Percentiles rank a stretch among this genome's conserved stretches.
These are phyloP conservation scores for Fusarium sacchari DNA, from an alignment of 2,329 filamentous ascomycete genomes.

Conservation along the genomic window DNA sequence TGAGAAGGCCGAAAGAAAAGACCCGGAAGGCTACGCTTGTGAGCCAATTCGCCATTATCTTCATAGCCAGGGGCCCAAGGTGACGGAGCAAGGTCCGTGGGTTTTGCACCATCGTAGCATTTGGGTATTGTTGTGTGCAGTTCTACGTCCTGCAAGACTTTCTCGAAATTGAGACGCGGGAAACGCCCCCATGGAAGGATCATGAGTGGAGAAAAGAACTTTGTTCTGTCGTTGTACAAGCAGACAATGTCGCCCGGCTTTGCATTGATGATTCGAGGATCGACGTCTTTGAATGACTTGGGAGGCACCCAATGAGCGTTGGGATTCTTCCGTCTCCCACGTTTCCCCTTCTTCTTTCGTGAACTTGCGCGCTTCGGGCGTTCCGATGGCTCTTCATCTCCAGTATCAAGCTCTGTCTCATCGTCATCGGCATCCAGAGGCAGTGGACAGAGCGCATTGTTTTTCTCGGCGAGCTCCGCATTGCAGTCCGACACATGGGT, in stretches of 20 bases:
- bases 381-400: background rate
- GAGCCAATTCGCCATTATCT: background rate
- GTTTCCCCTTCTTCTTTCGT: background rate
- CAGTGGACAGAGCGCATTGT: background rate
- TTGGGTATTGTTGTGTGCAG: background rate
- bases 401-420: background rate
- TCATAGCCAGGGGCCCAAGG: background rate
- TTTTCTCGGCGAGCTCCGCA: background rate
- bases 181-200: background rate
- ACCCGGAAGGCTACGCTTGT: background rate
- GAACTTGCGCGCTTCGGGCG: background rate
- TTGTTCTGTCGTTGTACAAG: background rate
- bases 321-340: background rate
- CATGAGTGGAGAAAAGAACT: background rate
- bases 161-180: background rate
- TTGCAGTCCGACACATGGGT: background rate
- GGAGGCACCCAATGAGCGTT: background rate
- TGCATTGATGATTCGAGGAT: background rate
- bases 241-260: background rate
- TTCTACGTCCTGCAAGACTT: background rate
- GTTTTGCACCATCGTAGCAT: background rate
- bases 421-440: background rate
- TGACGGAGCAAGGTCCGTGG: background rate
- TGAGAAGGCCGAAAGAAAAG: background rate
- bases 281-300: background rate